These are phyloP conservation scores for Arthrobotrys conoides DNA, from an alignment of 2,329 filamentous ascomycete genomes.

Conservation along the genomic window DNA sequence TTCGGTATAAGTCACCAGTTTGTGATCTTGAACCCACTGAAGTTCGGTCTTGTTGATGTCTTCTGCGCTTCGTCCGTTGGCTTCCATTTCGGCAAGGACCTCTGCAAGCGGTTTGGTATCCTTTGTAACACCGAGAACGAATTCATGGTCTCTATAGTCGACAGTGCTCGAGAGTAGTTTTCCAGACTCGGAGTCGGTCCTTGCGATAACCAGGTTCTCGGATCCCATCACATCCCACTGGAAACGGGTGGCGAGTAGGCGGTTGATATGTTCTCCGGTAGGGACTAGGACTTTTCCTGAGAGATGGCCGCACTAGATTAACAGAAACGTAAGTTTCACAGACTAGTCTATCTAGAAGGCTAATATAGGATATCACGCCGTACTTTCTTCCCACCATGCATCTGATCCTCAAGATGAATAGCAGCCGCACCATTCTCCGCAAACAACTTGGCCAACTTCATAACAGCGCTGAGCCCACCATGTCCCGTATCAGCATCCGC, in stretches of 20 bases:
- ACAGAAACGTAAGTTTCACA: slow-evolving; percentile 7
- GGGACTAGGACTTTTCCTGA: slow-evolving; percentile 97
- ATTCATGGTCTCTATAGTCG: slow-evolving; percentile 95
- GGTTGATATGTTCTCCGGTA: slow-evolving; percentile 94
- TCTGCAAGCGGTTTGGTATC: slow-evolving; percentile 86
- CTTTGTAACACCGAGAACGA: slow-evolving; percentile 85
- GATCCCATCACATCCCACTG: slow-evolving; percentile 99
- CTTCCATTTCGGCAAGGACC: slow-evolving; percentile 90
- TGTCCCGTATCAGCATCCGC: slow-evolving; percentile 97
- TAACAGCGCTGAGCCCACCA: slow-evolving; percentile 89
- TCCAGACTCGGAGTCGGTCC: slow-evolving; percentile 95
- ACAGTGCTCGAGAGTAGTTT: slow-evolving; percentile 90
- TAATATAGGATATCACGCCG: not conserved
- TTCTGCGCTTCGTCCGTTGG: slow-evolving; percentile 79
- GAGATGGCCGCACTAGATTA: slow-evolving; percentile 81
- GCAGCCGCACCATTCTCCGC: slow-evolving; percentile 96
- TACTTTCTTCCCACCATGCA: slow-evolving; percentile 93
- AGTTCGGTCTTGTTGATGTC: slow-evolving; percentile 91
- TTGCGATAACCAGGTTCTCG: slow-evolving; percentile 93
- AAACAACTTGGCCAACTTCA: slow-evolving; percentile 97
- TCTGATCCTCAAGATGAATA: slow-evolving; percentile 97
- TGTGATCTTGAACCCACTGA: slow-evolving; percentile 87
- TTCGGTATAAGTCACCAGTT: slow-evolving; percentile 92
- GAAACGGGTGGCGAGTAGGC: slow-evolving; percentile 89
- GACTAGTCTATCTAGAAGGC: not conserved